phyloP scores from a whole-genome alignment of 2,329 filamentous ascomycete species.

The Tolypocladium album region DNA sequence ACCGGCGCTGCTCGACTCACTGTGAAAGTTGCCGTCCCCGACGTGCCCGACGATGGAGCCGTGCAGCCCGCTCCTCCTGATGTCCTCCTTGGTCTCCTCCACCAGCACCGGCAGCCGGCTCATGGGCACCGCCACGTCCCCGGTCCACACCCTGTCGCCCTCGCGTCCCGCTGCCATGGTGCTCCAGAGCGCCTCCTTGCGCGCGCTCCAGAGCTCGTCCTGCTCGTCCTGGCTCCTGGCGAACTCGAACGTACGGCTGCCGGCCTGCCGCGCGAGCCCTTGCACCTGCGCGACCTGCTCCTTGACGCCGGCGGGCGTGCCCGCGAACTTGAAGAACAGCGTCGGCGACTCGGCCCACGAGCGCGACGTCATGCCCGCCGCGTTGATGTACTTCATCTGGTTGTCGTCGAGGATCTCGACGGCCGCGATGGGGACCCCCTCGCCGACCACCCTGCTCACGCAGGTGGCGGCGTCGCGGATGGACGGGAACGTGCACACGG shows the following conservation, averaged over 20 bases:
- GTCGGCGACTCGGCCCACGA: conserved; percentile 64
- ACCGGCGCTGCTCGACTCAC: conserved; percentile 11
- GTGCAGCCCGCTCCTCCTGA: conserved; percentile 30
- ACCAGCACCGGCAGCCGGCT: conserved; percentile 64
- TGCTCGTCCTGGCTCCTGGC: conserved; percentile 60
- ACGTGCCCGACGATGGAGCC: conserved; percentile 58
- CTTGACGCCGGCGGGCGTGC: conserved; percentile 59
- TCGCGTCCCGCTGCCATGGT: conserved; percentile 56
- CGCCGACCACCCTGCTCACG: conserved; percentile 67
- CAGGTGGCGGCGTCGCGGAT: conserved; percentile 68
- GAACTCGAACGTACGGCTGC: conserved; percentile 66
- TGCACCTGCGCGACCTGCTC: conserved; percentile 66
- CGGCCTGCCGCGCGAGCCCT: conserved; percentile 47
- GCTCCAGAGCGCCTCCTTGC: conserved; percentile 78
- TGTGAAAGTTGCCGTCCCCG: conserved; percentile 71
- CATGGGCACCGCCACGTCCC: conserved; percentile 77
- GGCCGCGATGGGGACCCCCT: conserved; percentile 78
- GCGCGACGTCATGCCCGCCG: conserved; percentile 53
- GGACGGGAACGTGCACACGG: conserved; percentile 49
- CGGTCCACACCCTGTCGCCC: conserved; percentile 72
- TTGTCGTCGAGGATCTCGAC: conserved; percentile 88
- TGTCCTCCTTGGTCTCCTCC: conserved; percentile 51
- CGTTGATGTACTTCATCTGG: conserved; percentile 66
- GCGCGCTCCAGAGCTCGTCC: conserved; percentile 68
- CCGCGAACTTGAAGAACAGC: conserved; percentile 76